These are phyloP conservation scores for Rhizopogon salebrosus DNA, from an alignment of 768 basidiomycete species.

Conservation along the genomic window DNA sequence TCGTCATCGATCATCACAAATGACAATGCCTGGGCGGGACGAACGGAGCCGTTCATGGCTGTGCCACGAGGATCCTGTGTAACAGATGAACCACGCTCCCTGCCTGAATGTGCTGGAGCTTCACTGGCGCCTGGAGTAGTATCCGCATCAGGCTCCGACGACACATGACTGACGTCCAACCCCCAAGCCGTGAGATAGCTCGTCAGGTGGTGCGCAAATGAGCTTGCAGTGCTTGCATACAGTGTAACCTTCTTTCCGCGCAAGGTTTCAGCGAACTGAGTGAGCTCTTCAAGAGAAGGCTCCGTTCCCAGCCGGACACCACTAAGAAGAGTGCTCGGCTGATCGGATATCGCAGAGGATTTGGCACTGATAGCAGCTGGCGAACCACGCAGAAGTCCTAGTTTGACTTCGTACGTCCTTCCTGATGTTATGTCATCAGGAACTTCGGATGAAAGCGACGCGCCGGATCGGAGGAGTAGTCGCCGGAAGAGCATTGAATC, in stretches of 20 bases:
- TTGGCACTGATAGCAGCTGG: slow-evolving; percentile 37
- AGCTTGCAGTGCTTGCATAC: slow-evolving; percentile 80
- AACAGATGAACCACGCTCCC: not conserved
- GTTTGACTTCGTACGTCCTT: slow-evolving; percentile 59
- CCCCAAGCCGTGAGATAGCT: slow-evolving; percentile 94
- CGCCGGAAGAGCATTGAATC: slow-evolving; percentile 52
- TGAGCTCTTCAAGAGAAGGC: slow-evolving; percentile 75
- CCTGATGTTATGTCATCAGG: slow-evolving; percentile 38
- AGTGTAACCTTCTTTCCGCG: slow-evolving; percentile 80
- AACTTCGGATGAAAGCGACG: slow-evolving; percentile 32
- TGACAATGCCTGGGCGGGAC: slow-evolving; percentile 31
- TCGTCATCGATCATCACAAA: slow-evolving; percentile 95
- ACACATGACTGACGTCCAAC: slow-evolving; percentile 83
- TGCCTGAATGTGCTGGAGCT: slow-evolving; percentile 4
- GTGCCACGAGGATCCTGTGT: slow-evolving; percentile 15
- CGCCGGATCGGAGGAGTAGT: slow-evolving; percentile 56
- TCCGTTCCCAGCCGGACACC: slow-evolving; percentile 56
- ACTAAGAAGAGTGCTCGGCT: slow-evolving; percentile 43
- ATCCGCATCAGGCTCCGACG: slow-evolving; percentile 53
- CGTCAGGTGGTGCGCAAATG: slow-evolving; percentile 90
- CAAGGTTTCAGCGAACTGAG: slow-evolving; percentile 73
- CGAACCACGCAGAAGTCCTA: slow-evolving; percentile 60
- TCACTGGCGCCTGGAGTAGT: slow-evolving; percentile 12
- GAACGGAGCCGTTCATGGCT: slow-evolving; percentile 16
- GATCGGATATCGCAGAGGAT: slow-evolving; percentile 36